phyloP scores from a whole-genome alignment of 73 alveolate genomes.

The Paramecium primaurelia region DNA sequence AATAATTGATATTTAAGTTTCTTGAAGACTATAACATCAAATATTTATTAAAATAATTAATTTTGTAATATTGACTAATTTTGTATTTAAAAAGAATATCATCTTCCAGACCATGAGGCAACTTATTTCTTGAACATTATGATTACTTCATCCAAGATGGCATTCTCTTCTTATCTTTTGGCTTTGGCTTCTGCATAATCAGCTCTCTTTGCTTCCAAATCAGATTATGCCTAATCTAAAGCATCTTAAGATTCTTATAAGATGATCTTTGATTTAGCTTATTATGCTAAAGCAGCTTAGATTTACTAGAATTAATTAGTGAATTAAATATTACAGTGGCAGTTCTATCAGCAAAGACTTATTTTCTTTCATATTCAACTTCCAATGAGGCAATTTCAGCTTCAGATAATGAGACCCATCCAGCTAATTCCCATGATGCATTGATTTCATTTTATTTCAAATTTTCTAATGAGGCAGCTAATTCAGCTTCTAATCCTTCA shows the following conservation, averaged over 20 bases:
- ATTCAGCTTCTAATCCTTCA: constrained; percentile 22
- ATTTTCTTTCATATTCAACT: constrained; percentile 51
- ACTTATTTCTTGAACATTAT: constrained; percentile 53
- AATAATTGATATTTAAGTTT: not conserved
- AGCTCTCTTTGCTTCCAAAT: constrained; percentile 32
- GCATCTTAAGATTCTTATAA: constrained; percentile 46
- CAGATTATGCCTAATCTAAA: constrained; percentile 38
- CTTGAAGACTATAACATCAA: not conserved
- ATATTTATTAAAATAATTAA: not conserved
- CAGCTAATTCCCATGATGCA: constrained; percentile 54
- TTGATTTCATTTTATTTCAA: constrained; percentile 29
- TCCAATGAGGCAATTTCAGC: constrained; percentile 40
- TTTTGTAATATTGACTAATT: not conserved
- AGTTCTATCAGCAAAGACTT: constrained; percentile 51
- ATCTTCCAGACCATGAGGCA: constrained; percentile 45
- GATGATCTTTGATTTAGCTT: constrained; percentile 44
- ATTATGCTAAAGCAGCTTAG: constrained; percentile 31
- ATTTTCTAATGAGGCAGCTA: constrained; percentile 1
- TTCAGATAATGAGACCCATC: constrained; percentile 48
- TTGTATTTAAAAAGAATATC: not conserved
- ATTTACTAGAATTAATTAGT: not conserved
- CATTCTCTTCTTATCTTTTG: constrained; percentile 45
- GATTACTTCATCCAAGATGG: constrained; percentile 41
- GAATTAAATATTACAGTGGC: not conserved
- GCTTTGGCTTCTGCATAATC: constrained; percentile 25